Base-by-base conservation (phyloP, 129 eudicot species). In the Chrysanthemum makinoi region DNA sequence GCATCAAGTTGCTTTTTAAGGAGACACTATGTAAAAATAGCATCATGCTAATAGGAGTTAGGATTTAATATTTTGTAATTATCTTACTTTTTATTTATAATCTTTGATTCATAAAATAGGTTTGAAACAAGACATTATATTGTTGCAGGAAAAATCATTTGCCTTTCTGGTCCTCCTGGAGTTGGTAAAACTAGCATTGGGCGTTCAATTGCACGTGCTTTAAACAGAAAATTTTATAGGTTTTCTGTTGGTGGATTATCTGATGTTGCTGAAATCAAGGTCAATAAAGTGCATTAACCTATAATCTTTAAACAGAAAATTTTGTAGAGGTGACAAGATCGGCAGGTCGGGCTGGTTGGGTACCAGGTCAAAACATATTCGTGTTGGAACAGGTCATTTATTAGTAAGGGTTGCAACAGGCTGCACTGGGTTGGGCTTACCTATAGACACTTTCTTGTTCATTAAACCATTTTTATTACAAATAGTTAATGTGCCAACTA, bases 211-310 rank as follows among this genome's bases (percentile, higher is more conserved):
- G 99, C 99, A 48, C 95, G 96, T 72, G 99, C 99, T 58, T 83
- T 94, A 78, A 89, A 94, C 72, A 91, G 99, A 66, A 88, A 90
- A 19, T 94, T 94, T 52, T 94, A 87, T 74, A 78, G 99, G 78
- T 94, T 94, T 80, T 94, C 99, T 26, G 99, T 94, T 86, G 99
- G 99, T 65, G 99, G 99, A 73, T 77, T 94, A 68, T 90, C 99
- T 81, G 99, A 94, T 83, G 99, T 94, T 73, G 99, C 99, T 60
- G 99, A 94, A 85, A 94, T 94, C 75, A 94, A 94, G 89, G 98
- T 92, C 72, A 47, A 13, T 52, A 72, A 15, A 44, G 20, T 12
- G 30, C 73, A 39, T 33, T 60, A 15, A 35, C 13, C 22, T n/a
- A n/a, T n/a, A n/a, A n/a, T n/a, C n/a, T n/a, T n/a, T n/a, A n/a